These are phyloP conservation scores for Teunomyces panamensis DNA, from an alignment of 805 yeast genomes.

Conservation along the genomic window DNA sequence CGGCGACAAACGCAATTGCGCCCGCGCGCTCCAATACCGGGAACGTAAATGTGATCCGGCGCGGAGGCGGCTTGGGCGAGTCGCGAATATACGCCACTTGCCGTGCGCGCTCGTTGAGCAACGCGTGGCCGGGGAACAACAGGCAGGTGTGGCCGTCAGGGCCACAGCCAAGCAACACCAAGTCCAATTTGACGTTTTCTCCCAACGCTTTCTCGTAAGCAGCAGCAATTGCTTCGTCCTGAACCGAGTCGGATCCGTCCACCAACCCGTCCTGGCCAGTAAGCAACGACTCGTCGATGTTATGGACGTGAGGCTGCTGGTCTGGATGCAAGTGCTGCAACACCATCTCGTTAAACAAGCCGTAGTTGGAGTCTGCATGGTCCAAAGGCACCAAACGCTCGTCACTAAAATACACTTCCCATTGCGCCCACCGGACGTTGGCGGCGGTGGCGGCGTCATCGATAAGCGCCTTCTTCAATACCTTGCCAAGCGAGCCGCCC, in stretches of 20 bases:
- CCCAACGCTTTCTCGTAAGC: conserved; percentile 65
- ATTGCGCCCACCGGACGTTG: conserved; percentile 61
- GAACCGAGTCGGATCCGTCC: conserved; percentile 46
- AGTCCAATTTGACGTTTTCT: conserved; percentile 46
- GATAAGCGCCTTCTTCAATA: conserved; percentile 63
- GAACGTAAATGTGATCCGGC: conserved; percentile 86
- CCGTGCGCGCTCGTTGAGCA: conserved; percentile 53
- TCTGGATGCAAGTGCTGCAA: conserved; percentile 45
- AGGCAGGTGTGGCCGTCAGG: conserved; percentile 97
- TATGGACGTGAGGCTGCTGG: conserved; percentile 57
- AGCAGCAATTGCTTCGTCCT: conserved; percentile 50
- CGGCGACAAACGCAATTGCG: conserved; percentile 77
- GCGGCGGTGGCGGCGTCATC: conserved; percentile 46
- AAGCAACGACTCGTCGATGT: conserved; percentile 63
- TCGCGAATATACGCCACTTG: conserved; percentile 66
- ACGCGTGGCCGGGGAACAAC: conserved; percentile 78
- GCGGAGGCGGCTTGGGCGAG: conserved; percentile 92
- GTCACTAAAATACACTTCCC: conserved; percentile 86
- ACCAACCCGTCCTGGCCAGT: conserved; percentile 46
- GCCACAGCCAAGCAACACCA: conserved; percentile 83
- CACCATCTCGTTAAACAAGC: conserved; percentile 66
- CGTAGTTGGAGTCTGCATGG: conserved; percentile 83
- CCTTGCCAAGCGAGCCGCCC: conserved; percentile 88
- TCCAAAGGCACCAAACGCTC: conserved; percentile 85
- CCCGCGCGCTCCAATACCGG: conserved; percentile 60